phyloP scores from a whole-genome alignment of 139 green algal species.

The Chlorella sorokiniana region DNA sequence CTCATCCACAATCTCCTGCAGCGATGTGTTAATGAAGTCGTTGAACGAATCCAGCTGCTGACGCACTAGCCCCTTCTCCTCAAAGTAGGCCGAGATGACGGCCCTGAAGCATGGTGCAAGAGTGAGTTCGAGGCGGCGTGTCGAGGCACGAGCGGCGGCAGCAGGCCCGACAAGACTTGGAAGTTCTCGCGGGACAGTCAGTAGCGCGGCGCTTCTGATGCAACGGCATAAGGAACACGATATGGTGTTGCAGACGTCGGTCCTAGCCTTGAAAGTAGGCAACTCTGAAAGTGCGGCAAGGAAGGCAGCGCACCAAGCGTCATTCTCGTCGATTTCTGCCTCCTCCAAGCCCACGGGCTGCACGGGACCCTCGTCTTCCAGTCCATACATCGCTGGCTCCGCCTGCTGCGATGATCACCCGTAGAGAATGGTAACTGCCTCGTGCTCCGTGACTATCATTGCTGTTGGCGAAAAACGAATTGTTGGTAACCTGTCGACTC shows the following conservation, averaged over 20 bases:
- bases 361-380: constrained; percentile 18
- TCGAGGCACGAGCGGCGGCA: too few relatives aligned
- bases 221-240: neutral
- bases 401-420: too few relatives aligned
- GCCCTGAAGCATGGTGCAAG: constrained; percentile 46
- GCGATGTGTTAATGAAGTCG: constrained; percentile 94
- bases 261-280: neutral
- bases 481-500: too few relatives aligned
- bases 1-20: constrained; percentile 88
- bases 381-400: constrained; percentile 28
- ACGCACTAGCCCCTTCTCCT: constrained; percentile 94
- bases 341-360: constrained; percentile 17
- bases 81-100: constrained; percentile 94
- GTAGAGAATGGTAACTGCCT: too few relatives aligned
- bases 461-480: too few relatives aligned
- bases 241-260: neutral
- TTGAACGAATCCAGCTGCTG: constrained; percentile 99
- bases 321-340: constrained; percentile 52
- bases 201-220: too few relatives aligned
- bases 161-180: too few relatives aligned
- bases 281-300: neutral
- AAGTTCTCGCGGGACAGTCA: too few relatives aligned
- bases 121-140: too few relatives aligned
- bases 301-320: constrained; percentile 35
- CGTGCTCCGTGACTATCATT: too few relatives aligned